These are phyloP conservation scores for Mucor ambiguus DNA, from an alignment of 371 early-diverging fungal species.

Conservation along the genomic window DNA sequence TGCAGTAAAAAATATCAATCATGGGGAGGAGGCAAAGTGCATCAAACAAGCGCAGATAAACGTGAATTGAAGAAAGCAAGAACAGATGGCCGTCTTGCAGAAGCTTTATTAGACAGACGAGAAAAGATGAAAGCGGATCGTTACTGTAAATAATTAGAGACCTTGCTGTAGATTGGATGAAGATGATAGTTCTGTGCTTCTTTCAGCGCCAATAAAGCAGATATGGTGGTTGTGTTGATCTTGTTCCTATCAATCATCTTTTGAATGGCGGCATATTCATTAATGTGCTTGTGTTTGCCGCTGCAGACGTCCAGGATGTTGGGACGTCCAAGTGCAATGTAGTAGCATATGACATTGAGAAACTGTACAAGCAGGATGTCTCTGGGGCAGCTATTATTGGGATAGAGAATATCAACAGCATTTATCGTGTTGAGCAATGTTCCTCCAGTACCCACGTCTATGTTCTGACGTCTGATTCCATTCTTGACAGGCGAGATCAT, in stretches of 20 bases:
- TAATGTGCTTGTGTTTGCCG: background rate
- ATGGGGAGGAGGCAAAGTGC: conserved; percentile 56
- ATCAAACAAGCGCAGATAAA: conserved; percentile 50
- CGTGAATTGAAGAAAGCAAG: conserved; percentile 65
- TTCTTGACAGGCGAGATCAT: background rate
- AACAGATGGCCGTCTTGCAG: conserved; percentile 74
- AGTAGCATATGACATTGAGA: conserved; percentile 15
- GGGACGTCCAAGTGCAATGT: conserved; percentile 13
- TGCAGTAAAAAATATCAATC: conserved; percentile 28
- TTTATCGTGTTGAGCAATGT: conserved; percentile 5
- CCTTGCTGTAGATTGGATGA: background rate
- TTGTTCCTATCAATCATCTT: conserved; percentile 2
- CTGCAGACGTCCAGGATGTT: background rate
- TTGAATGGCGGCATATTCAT: background rate
- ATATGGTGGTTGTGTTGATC: background rate
- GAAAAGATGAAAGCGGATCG: conserved; percentile 84
- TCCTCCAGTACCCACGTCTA: background rate
- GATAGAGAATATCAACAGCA: conserved; percentile 17
- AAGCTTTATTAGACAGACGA: conserved; percentile 80
- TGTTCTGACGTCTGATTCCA: background rate
- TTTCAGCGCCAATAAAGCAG: conserved; percentile 8
- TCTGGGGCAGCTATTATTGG: conserved; percentile 8
- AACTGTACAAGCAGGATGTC: conserved; percentile 12
- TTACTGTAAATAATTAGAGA: conserved; percentile 71
- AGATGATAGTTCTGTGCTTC: background rate